Evolutionary conservation across 257 asterid genomes (phyloP), one percentile per base, ranked within the genome.

Genomic region (Fraxinus cuspidata): DNA sequence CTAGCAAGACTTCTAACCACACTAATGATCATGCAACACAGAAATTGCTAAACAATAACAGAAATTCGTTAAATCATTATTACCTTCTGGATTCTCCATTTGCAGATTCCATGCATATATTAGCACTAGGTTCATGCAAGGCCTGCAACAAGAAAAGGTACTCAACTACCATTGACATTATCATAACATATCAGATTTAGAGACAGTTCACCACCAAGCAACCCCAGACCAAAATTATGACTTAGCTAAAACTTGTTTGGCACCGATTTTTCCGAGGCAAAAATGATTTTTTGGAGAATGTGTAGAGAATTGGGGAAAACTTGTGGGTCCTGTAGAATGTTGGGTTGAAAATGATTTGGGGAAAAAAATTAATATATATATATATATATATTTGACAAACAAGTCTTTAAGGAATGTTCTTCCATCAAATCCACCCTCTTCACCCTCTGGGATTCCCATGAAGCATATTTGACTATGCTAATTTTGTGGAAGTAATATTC

Each of bases 1-100:
- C 65, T 35, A 65, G 65, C 56, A 72, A 70, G 11, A 53, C 76
- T 51, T 38, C 25, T 42, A 12, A 40, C 12, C 27, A 34, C 32
- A 16, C 35, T 64, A 70, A 70, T 23, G 68, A 16, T 51, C 28
- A 12, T 11, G 4, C 1, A 72, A 71, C 72, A 28, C 38, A 15
- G 53, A 44, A 15, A 13, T 7, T 68, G 21, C 70, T 53, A 21
- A 44, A 28, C 32, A 64, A 47, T 66, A 18, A 63, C 75, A 11
- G 74, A 83, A 69, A 4, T 42, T 42, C 13, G 5, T 42, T 42
- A 42, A 42, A 42, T 15, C 51, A 42, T 13, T 11, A 64, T 71
- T 87, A 93, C 99, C 98, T 90, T 84, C 79, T 84, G 70, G 86
- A 78, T 71, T 86, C 98, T 84, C 83, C 78, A 71, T 84, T 85